Base-by-base conservation (phyloP, 148 eudicot genomes). In the Salicornia ramosissima region DNA sequence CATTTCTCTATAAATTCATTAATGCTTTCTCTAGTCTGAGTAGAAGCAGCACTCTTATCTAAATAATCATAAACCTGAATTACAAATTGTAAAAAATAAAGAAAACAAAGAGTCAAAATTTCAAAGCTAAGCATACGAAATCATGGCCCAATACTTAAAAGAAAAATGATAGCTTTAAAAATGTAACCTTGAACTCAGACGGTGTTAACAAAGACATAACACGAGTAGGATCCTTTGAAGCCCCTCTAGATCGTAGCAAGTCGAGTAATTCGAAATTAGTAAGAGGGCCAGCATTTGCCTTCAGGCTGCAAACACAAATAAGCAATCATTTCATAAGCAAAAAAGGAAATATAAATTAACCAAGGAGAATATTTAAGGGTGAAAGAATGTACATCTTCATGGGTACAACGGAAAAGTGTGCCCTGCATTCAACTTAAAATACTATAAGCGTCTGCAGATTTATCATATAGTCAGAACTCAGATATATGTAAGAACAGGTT, bases 1-100 rank as follows among this genome's bases (percentile, higher is more conserved):
- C 72, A 76, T 65, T 90, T 86, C 65, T 69, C 82, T 25, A 78
- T 16, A 59, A 85, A 83, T 15, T 80, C 83, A 42, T 18, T 36
- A 30, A 93, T 72, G 50, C 56, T 81, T 54, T 90, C 90, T 70
- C 78, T 83, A 2, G 89, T 85, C 71, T 90, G 96, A 77, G 71
- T 70, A 72, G 79, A 74, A 50, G 95, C 90, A 68, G 80, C 80
- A 68, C 76, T 88, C 59, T 74, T 78, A 76, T 82, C 86, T 75
- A 93, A 77, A 77, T 93, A 88, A 83, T 93, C 90, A 81, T 68
- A 93, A 71, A 90, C 96, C 97, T 92, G 70, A 29, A 74, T 58
- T 21, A 70, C 30, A 76, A 67, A 43, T 28, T n/a, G 29, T 30
- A 54, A 61, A 54, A 59, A 9, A 33, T 33, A 25, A 56, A 29